Evolutionary conservation across 2,329 filamentous ascomycete genomes (phyloP), one percentile per base, ranked within the genome.

Genomic region (Aspergillus thermomutatus): DNA sequence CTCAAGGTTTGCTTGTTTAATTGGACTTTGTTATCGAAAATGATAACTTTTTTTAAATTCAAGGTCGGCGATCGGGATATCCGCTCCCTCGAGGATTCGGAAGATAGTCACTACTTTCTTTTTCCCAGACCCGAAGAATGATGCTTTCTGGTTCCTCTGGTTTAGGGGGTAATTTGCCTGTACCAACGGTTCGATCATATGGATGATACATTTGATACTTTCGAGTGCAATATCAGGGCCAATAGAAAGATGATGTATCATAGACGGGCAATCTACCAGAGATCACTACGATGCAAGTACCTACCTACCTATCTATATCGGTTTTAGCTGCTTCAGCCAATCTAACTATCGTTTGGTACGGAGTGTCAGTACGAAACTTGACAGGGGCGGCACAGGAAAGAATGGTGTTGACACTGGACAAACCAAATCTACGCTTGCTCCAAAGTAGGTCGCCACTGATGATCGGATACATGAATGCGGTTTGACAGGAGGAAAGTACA

Each of bases 121-220:
- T 55, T 23, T 37, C n/a, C 17, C 26, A 53, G 54, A 59, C 45
- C 59, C 59, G 54, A 61, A 61, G 57, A 61, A 61, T 61, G 59
- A 43, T 53, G 49, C 49, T 55, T 55, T 43, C 50, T 54, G 50
- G 53, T 54, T 50, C 37, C 50, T 19, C 28, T 52, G 41, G 50
- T 49, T 50, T 56, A 56, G 41, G 53, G 31, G 31, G 11, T 34
- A 17, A 56, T 56, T 25, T 45, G 19, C 14, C 23, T 26, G 54
- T 56, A 48, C 45, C 50, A 48, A 27, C 21, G 49, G 41, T 28
- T 50, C 43, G 19, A 46, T 25, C 14, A 46, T 46, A 19, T 43
- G 11, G 43, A 11, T 23, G 43, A 46, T 26, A 46, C 43, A 46
- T 25, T 46, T 14, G 7, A 46, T 23, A 26, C 8, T 10, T 19